These are phyloP conservation scores for Acacia concinna DNA, from an alignment of 331 rosid species.

Conservation along the genomic window DNA sequence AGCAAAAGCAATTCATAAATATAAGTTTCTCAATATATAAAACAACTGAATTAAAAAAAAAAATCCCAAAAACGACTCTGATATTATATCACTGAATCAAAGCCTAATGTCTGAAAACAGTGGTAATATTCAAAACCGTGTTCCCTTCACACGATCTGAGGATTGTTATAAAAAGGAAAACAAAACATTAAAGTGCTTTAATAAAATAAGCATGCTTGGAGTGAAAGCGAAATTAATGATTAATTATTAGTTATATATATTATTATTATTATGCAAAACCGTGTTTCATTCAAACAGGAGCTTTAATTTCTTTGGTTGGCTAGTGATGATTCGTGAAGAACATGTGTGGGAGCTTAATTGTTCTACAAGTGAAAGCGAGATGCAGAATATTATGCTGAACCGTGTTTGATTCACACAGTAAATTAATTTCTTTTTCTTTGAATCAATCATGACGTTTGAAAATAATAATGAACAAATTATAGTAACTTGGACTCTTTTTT, in stretches of 20 bases:
- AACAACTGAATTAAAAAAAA: background rate
- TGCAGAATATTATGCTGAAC: background rate
- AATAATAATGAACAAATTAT: slow-evolving; percentile 21
- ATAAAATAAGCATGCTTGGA: background rate
- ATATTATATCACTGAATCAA: background rate
- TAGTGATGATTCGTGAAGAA: background rate
- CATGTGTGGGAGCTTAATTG: slow-evolving; percentile 25
- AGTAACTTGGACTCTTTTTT: slow-evolving; percentile 9
- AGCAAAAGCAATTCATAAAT: background rate
- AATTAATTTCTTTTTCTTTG: no score
- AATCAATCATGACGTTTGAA: slow-evolving; percentile 33
- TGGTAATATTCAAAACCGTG: background rate
- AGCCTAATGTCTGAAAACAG: background rate
- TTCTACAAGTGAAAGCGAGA: slow-evolving; percentile 41
- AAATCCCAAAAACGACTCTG: background rate
- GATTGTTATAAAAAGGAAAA: no score
- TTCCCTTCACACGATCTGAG: background rate
- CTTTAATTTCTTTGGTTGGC: background rate
- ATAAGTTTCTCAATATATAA: background rate
- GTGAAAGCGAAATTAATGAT: background rate
- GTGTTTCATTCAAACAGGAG: slow-evolving; percentile 1
- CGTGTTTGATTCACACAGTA: slow-evolving; percentile 36
- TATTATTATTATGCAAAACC: slow-evolving; percentile 12
- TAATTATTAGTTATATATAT: background rate
- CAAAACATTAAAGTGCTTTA: background rate